phyloP scores from a whole-genome alignment of 176 grass and related monocot genomes.

The Bonia amplexicaulis region DNA sequence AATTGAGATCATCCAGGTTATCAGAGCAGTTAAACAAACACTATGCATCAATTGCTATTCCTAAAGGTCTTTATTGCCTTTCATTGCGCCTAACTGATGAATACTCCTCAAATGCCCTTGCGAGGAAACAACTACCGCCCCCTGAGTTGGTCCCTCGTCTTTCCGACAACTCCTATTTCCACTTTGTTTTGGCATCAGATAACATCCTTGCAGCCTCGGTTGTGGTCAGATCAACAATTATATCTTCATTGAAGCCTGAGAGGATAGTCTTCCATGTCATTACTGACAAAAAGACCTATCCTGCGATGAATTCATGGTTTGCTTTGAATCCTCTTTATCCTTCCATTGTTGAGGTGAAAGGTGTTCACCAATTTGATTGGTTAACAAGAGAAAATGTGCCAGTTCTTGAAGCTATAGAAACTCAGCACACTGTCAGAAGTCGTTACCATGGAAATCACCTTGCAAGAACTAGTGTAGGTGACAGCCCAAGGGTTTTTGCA shows the following conservation, averaged over 20 bases:
- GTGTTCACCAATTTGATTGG: constrained; percentile 95
- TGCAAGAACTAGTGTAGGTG: constrained; percentile 47
- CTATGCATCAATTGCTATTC: constrained; percentile 87
- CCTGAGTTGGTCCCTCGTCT: constrained; percentile 82
- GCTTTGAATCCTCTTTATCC: constrained; percentile 73
- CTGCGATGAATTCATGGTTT: constrained; percentile 98
- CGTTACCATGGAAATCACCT: constrained; percentile 68
- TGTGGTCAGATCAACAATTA: constrained; percentile 73
- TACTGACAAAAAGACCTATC: constrained; percentile 98
- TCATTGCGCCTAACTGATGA: constrained; percentile 90
- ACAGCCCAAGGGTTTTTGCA: constrained; percentile 75
- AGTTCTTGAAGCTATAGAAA: constrained; percentile 91
- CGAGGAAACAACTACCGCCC: constrained; percentile 84
- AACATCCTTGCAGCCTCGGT: constrained; percentile 99
- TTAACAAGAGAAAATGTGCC: constrained; percentile 92
- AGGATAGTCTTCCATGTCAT: constrained; percentile 91
- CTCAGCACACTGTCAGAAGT: constrained; percentile 55
- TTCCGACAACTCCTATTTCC: constrained; percentile 70
- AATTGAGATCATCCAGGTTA: constrained; percentile 71
- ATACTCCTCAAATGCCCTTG: constrained; percentile 98
- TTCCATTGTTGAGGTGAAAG: constrained; percentile 85
- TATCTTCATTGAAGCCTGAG: constrained; percentile 70
- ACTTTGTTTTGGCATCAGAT: constrained; percentile 88
- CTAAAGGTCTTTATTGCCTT: constrained; percentile 94
- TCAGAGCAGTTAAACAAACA: constrained; percentile 96